Evolutionary conservation across 345 rosid genomes (phyloP).

Genomic region (Boechera stricta): DNA sequence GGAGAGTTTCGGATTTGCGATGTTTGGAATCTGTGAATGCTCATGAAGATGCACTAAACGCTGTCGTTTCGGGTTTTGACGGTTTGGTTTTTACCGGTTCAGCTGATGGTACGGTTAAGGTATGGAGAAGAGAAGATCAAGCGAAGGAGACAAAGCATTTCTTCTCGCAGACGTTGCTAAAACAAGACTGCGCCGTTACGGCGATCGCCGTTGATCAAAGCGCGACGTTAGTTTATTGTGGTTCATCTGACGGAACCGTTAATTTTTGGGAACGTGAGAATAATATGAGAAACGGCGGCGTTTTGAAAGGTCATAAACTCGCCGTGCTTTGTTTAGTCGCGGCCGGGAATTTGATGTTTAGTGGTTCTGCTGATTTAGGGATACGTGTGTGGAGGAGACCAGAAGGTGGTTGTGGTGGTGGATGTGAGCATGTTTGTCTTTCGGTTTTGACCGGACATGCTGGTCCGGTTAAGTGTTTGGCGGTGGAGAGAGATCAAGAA

Average conservation of each 20-base stretch:
- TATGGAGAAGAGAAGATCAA: slow-evolving; percentile 87
- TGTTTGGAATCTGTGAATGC: slow-evolving; percentile 78
- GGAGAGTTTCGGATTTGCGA: slow-evolving; percentile 71
- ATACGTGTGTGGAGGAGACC: slow-evolving; percentile 82
- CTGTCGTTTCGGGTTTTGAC: slow-evolving; percentile 71
- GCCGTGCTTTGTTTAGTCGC: slow-evolving; percentile 74
- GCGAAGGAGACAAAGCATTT: slow-evolving; percentile 87
- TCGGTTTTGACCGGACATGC: slow-evolving; percentile 71
- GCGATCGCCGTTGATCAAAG: slow-evolving; percentile 64
- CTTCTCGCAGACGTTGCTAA: slow-evolving; percentile 74
- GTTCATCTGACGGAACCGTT: slow-evolving; percentile 86
- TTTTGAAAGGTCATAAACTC: slow-evolving; percentile 75
- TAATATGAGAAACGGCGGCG: slow-evolving; percentile 64
- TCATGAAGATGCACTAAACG: slow-evolving; percentile 85
- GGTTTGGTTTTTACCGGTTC: slow-evolving; percentile 89
- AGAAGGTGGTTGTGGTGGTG: slow-evolving; percentile 41
- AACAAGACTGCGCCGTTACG: slow-evolving; percentile 87
- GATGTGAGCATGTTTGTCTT: slow-evolving; percentile 57
- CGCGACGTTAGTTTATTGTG: slow-evolving; percentile 67
- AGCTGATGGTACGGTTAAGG: slow-evolving; percentile 84
- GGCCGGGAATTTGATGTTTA: slow-evolving; percentile 72
- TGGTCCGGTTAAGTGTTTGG: slow-evolving; percentile 94
- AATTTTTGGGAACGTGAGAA: slow-evolving; percentile 76
- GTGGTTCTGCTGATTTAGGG: slow-evolving; percentile 87
- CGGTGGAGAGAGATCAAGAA: slow-evolving; percentile 67